Evolutionary conservation across 2,329 filamentous ascomycete species (phyloP).

Genomic region (Scytalidium sp.): DNA sequence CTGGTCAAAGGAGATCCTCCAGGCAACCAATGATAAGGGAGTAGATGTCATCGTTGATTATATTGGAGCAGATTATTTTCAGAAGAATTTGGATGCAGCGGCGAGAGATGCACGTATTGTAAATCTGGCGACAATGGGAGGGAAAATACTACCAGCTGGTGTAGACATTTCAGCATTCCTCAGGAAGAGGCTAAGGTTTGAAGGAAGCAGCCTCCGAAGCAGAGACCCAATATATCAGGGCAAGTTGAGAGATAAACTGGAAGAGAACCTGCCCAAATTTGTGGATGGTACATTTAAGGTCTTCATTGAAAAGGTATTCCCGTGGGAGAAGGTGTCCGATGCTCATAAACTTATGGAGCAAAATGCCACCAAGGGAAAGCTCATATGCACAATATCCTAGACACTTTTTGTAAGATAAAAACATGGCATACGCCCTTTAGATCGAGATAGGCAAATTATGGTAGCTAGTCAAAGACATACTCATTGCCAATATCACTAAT

Average conservation of each 20-base stretch:
- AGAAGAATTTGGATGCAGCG: constrained; percentile 71
- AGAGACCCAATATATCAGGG: constrained; percentile 78
- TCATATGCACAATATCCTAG: constrained; percentile 50
- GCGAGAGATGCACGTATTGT: constrained; percentile 77
- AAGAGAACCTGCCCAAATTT: constrained; percentile 74
- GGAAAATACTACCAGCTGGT: constrained; percentile 60
- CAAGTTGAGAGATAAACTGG: constrained; percentile 68
- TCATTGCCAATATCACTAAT: no score
- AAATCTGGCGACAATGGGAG: constrained; percentile 70
- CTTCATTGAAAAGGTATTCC: constrained; percentile 76
- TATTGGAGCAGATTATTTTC: constrained; percentile 76
- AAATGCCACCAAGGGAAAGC: constrained; percentile 70
- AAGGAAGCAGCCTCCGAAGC: constrained; percentile 81
- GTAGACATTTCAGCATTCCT: constrained; percentile 73
- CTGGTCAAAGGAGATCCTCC: constrained; percentile 71
- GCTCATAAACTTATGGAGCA: constrained; percentile 72
- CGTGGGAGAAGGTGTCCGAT: constrained; percentile 71
- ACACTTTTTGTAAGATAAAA: not conserved
- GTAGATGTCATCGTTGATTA: constrained; percentile 89
- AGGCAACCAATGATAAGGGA: constrained; percentile 70
- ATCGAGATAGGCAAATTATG: not conserved
- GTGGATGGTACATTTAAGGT: constrained; percentile 72
- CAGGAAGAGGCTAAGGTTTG: constrained; percentile 72
- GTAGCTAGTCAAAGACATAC: no score
- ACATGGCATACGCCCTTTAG: not conserved